Conservation (phyloP, 2,329 filamentous ascomycete species). For the Colletotrichum lupini region DNA sequence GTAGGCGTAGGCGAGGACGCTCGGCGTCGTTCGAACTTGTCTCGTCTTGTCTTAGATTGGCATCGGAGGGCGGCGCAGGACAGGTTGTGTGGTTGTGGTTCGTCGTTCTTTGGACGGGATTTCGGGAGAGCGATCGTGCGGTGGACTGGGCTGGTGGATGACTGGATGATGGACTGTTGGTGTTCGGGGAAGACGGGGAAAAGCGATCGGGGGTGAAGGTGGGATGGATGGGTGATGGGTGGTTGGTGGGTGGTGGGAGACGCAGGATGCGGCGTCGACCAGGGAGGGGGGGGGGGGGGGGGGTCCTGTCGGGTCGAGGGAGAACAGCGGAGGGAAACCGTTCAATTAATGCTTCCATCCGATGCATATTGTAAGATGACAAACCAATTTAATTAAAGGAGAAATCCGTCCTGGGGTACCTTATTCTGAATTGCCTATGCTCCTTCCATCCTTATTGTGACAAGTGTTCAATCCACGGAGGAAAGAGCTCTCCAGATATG, state of each 20-base stretch:
- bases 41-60: conserved; percentile 27
- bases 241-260: background rate
- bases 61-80: background rate
- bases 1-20: background rate
- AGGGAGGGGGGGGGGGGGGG: too few species aligned
- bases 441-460: too few species aligned
- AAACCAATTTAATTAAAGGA: too few species aligned
- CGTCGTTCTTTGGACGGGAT: background rate
- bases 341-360: too few species aligned
- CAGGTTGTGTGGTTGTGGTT: conserved; percentile 6
- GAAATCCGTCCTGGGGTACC: too few species aligned
- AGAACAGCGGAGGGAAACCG: background rate
- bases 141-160: background rate
- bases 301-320: background rate
- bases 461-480: background rate
- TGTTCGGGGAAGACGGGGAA: background rate
- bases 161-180: background rate
- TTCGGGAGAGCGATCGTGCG: background rate
- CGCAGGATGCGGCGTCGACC: background rate
- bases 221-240: background rate
- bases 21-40: background rate
- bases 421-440: background rate
- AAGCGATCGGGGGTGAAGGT: background rate
- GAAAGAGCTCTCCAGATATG: background rate
- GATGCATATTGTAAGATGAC: too few species aligned